Conservation (phyloP, 208 protist species). For the Zelonia costaricensis region DNA sequence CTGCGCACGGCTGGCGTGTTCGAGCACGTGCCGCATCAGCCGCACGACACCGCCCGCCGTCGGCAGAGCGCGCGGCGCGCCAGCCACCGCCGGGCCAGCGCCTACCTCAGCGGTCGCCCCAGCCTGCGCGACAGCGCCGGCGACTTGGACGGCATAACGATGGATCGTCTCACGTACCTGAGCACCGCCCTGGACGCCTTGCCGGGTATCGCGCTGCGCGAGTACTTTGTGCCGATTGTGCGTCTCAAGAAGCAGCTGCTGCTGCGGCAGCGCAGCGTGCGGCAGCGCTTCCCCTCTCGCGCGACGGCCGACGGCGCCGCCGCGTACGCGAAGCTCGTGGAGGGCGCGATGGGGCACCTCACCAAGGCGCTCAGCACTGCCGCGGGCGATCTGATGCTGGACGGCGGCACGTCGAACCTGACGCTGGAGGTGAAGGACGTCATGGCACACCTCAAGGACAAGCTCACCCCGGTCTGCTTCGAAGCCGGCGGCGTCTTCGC, state of each 20-base stretch:
- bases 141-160: slow-evolving; percentile 36
- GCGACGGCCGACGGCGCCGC: slow-evolving; percentile 7
- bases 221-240: slow-evolving; percentile 76
- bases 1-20: slow-evolving; percentile 1
- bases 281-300: slow-evolving; percentile 27
- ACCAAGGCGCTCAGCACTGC: slow-evolving; percentile 49
- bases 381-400: slow-evolving; percentile 40
- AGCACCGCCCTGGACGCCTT: slow-evolving; percentile 78
- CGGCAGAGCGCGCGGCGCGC: slow-evolving; percentile 14
- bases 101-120: neutral
- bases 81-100: slow-evolving; percentile 10
- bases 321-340: slow-evolving; percentile 36
- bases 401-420: slow-evolving; percentile 32
- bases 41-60: slow-evolving; percentile 4
- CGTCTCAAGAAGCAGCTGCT: slow-evolving; percentile 53
- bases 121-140: neutral
- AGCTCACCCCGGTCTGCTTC: slow-evolving; percentile 58
- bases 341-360: slow-evolving; percentile 47
- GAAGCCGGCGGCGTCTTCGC: slow-evolving; percentile 56
- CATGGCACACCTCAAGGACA: slow-evolving; percentile 39
- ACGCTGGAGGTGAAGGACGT: slow-evolving; percentile 57
- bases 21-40: neutral
- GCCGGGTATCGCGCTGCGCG: slow-evolving; percentile 59
- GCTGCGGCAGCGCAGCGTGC: slow-evolving; percentile 35
- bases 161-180: slow-evolving; percentile 79